These are phyloP conservation scores for Saposhnikovia divaricata DNA, from an alignment of 129 eudicot genomes.

Conservation along the genomic window DNA sequence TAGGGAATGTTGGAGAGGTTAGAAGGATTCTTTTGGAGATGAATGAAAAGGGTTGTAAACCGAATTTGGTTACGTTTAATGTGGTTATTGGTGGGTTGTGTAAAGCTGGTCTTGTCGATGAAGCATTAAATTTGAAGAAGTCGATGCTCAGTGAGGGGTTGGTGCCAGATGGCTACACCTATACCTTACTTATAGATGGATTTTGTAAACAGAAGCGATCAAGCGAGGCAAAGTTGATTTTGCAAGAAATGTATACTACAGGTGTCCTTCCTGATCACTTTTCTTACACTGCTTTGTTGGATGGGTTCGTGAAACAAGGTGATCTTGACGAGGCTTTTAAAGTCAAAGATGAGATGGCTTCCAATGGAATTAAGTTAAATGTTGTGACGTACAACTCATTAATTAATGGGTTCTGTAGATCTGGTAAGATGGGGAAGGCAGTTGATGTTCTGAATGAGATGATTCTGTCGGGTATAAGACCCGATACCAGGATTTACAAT, in stretches of 20 bases:
- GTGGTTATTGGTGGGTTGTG: constrained; percentile 72
- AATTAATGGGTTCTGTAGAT: constrained; percentile 59
- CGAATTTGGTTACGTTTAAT: constrained; percentile 68
- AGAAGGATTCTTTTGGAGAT: constrained; percentile 56
- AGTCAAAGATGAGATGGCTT: constrained; percentile 53
- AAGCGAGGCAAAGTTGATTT: constrained; percentile 52
- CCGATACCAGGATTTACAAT: constrained; percentile 46
- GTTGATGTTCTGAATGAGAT: constrained; percentile 39
- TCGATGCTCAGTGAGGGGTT: constrained; percentile 54
- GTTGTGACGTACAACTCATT: constrained; percentile 47
- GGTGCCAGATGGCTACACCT: constrained; percentile 67
- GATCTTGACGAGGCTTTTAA: constrained; percentile 50
- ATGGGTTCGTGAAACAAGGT: constrained; percentile 87
- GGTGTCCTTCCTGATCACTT: constrained; percentile 51
- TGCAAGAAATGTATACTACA: constrained; percentile 52
- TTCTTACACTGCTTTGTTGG: constrained; percentile 61
- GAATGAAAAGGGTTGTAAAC: constrained; percentile 54
- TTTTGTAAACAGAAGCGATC: constrained; percentile 54
- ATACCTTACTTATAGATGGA: constrained; percentile 55
- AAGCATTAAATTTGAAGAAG: constrained; percentile 61
- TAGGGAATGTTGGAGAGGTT: constrained; percentile 45
- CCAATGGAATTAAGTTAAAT: constrained; percentile 48
- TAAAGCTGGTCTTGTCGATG: constrained; percentile 42
- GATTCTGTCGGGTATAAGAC: constrained; percentile 30
- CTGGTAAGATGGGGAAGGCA: constrained; percentile 51